Evolutionary conservation across 139 green algal species (phyloP).

Genomic region (Trebouxia sp.): DNA sequence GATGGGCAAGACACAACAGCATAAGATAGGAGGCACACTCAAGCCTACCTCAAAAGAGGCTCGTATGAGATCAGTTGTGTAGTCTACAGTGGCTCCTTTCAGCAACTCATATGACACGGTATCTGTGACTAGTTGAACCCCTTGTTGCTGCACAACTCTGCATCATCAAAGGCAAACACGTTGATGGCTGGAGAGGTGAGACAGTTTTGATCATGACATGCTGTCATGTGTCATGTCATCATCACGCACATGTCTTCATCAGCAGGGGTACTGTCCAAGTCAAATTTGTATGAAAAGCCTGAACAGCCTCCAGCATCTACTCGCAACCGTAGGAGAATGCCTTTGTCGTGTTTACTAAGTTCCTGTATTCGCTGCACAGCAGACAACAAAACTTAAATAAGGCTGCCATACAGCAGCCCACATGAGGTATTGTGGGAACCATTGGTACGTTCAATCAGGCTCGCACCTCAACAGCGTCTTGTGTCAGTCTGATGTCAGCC

Average conservation of each 20-base stretch:
- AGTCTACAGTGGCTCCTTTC: conserved; percentile 66
- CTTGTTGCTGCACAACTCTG: conserved; percentile 39
- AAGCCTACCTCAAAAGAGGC: conserved; percentile 49
- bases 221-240: background rate
- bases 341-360: background rate
- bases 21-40: background rate
- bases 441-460: too few species aligned
- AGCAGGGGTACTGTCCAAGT: conserved; percentile 33
- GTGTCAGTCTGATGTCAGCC: background rate
- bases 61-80: conserved; percentile 59
- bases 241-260: conserved; percentile 13
- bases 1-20: background rate
- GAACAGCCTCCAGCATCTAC: conserved; percentile 72
- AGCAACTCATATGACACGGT: conserved; percentile 61
- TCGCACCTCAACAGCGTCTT: background rate
- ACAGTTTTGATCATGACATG: background rate
- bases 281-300: conserved; percentile 68
- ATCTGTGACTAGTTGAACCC: conserved; percentile 58
- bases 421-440: background rate
- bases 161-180: background rate
- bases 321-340: conserved; percentile 49
- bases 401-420: too few species aligned
- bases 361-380: conserved; percentile 36
- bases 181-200: too few species aligned
- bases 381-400: too few species aligned